Evolutionary conservation across 495 filamentous ascomycete genomes (phyloP).

Genomic region (Ramalina peruviana): DNA sequence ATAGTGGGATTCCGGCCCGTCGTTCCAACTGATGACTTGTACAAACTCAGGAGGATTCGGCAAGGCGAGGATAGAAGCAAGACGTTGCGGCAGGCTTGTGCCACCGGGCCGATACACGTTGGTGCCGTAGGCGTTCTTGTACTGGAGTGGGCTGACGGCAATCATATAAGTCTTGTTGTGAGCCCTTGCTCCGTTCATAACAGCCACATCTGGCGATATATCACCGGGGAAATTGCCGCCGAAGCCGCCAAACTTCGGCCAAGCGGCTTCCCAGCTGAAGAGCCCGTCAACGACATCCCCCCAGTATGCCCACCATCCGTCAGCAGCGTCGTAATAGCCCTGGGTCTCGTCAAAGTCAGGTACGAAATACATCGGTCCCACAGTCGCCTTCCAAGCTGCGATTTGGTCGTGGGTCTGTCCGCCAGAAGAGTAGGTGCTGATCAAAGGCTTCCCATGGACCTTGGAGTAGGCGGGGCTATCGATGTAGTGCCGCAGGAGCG

Average conservation of each 20-base stretch:
- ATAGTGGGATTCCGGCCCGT: conserved; percentile 34
- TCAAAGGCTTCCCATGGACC: conserved; percentile 7
- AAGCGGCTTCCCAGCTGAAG: conserved; percentile 26
- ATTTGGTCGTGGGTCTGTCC: no score
- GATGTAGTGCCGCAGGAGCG: conserved; percentile 1
- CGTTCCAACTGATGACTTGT: conserved; percentile 25
- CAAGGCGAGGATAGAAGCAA: conserved; percentile 17
- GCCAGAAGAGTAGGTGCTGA: no score
- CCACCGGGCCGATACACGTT: conserved; percentile 32
- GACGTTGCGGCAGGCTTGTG: conserved; percentile 22
- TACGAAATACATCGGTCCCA: conserved; percentile 11
- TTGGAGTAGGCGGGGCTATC: conserved; percentile 10
- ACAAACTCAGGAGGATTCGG: conserved; percentile 17
- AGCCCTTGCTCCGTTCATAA: conserved; percentile 12
- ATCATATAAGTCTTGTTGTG: conserved; percentile 22
- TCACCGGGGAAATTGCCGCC: conserved; percentile 1
- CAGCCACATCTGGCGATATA: conserved; percentile 16
- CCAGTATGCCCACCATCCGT: conserved; percentile 2
- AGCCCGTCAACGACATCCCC: conserved; percentile 18
- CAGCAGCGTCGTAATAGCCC: conserved; percentile 12
- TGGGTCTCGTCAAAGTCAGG: conserved; percentile 15
- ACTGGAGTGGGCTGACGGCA: conserved; percentile 14
- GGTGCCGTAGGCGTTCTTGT: conserved; percentile 5
- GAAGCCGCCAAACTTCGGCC: conserved; percentile 14
- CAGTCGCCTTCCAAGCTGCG: conserved; percentile 1